phyloP scores from a whole-genome alignment of 2,329 filamentous ascomycete species.

The Coleophoma cylindrospora region DNA sequence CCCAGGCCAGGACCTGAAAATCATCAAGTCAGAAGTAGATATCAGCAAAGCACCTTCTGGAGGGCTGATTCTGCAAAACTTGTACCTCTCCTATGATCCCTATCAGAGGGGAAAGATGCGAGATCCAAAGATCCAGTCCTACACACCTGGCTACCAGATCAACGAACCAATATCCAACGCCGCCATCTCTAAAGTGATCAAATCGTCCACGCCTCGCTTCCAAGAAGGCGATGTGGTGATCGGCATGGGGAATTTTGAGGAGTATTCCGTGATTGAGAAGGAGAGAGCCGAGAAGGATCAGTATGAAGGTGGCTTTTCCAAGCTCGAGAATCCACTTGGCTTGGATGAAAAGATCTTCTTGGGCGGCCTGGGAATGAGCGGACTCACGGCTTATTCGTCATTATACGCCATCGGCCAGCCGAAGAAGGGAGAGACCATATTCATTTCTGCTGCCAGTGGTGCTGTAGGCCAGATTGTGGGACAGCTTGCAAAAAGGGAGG shows the following conservation, averaged over 20 bases:
- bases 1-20: conserved; percentile 59
- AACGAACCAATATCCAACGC: conserved; percentile 59
- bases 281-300: conserved; percentile 26
- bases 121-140: conserved; percentile 52
- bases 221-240: conserved; percentile 61
- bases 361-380: conserved; percentile 72
- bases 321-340: conserved; percentile 63
- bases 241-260: conserved; percentile 51
- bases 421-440: conserved; percentile 67
- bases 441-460: conserved; percentile 66
- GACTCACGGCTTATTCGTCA: conserved; percentile 70
- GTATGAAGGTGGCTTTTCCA: conserved; percentile 34
- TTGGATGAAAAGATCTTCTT: conserved; percentile 64
- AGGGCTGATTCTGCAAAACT: conserved; percentile 62
- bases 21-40: conserved; percentile 66
- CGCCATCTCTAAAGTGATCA: conserved; percentile 62
- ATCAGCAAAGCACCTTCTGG: conserved; percentile 54
- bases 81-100: conserved; percentile 75
- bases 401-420: conserved; percentile 69
- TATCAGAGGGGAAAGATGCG: conserved; percentile 81
- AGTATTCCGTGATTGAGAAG: conserved; percentile 59
- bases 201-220: conserved; percentile 58
- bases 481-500: conserved; percentile 71
- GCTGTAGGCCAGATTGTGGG: conserved; percentile 66
- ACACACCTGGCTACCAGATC: conserved; percentile 54